Evolutionary conservation across 495 filamentous ascomycete species (phyloP).

Genomic region (Aspergillus nanangensis): DNA sequence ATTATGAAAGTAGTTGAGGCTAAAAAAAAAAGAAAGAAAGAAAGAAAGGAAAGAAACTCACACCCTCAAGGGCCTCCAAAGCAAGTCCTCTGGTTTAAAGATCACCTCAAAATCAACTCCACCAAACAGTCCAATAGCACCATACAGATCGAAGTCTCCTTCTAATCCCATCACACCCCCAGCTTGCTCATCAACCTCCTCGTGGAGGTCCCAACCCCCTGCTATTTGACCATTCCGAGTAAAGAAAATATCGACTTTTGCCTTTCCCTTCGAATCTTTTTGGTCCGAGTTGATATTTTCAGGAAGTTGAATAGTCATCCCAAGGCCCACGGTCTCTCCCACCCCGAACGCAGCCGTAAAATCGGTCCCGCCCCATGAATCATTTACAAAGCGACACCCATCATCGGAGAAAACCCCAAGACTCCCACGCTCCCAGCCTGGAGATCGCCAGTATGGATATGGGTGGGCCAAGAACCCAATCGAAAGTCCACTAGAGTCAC

Average conservation of each 20-base stretch:
- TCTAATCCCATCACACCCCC: slow-evolving; percentile 69
- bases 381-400: slow-evolving; percentile 81
- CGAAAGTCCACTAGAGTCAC: slow-evolving; percentile 59
- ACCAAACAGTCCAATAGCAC: slow-evolving; percentile 72
- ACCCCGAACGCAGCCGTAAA: slow-evolving; percentile 55
- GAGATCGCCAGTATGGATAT: slow-evolving; percentile 82
- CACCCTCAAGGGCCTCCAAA: slow-evolving; percentile 25
- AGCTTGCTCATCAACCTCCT: slow-evolving; percentile 70
- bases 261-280: slow-evolving; percentile 11
- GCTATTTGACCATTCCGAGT: slow-evolving; percentile 62
- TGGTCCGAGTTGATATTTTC: slow-evolving; percentile 14
- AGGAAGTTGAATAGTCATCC: slow-evolving; percentile 60
- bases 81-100: slow-evolving; percentile 51
- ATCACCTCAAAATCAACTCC: slow-evolving; percentile 66
- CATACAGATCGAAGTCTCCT: slow-evolving; percentile 76
- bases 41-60: not conserved
- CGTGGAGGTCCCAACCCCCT: slow-evolving; percentile 78
- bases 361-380: slow-evolving; percentile 73
- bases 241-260: slow-evolving; percentile 66
- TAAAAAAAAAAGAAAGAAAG: not conserved
- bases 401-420: slow-evolving; percentile 91
- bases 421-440: slow-evolving; percentile 85
- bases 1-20: no score
- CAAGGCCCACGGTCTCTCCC: slow-evolving; percentile 59
- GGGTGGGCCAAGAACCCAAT: slow-evolving; percentile 77